Percentiles rank a stretch among this genome's conserved stretches.
Evolutionary conservation across 2,329 filamentous ascomycete species (phyloP).

Genomic region (Botrytis hyacinthi): DNA sequence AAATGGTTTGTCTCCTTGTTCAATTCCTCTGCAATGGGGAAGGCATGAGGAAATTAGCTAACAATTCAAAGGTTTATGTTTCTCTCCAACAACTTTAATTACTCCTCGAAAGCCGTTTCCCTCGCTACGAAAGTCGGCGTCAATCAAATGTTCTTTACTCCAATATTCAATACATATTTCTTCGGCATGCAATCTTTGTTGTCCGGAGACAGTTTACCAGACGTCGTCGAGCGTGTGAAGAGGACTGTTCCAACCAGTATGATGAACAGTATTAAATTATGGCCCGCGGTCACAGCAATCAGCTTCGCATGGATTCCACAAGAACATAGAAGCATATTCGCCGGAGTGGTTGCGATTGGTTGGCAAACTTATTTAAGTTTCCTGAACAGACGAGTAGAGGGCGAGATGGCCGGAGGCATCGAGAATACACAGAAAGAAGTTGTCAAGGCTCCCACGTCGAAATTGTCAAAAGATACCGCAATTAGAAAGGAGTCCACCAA

Average conservation of each 20-base stretch:
- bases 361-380: slow-evolving; percentile 92
- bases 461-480: neutral
- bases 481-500: neutral
- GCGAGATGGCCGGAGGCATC: slow-evolving; percentile 39
- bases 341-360: slow-evolving; percentile 74
- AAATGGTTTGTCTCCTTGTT: slow-evolving; percentile 61
- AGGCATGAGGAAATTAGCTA: neutral
- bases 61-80: slow-evolving; percentile 63
- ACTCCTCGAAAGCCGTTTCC: slow-evolving; percentile 66
- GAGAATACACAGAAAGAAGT: neutral
- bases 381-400: slow-evolving; percentile 72
- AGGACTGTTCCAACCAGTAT: slow-evolving; percentile 75
- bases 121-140: slow-evolving; percentile 74
- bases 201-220: slow-evolving; percentile 60
- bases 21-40: too few relatives aligned
- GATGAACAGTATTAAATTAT: slow-evolving; percentile 79
- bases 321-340: slow-evolving; percentile 77
- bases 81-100: slow-evolving; percentile 81
- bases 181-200: slow-evolving; percentile 76
- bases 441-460: neutral
- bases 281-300: slow-evolving; percentile 84
- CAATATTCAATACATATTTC: slow-evolving; percentile 80
- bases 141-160: slow-evolving; percentile 79
- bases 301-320: slow-evolving; percentile 80
- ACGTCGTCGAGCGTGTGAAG: slow-evolving; percentile 68